Evolutionary conservation across 78 protist species (phyloP).

Genomic region (Dictyostelium capitatum): DNA sequence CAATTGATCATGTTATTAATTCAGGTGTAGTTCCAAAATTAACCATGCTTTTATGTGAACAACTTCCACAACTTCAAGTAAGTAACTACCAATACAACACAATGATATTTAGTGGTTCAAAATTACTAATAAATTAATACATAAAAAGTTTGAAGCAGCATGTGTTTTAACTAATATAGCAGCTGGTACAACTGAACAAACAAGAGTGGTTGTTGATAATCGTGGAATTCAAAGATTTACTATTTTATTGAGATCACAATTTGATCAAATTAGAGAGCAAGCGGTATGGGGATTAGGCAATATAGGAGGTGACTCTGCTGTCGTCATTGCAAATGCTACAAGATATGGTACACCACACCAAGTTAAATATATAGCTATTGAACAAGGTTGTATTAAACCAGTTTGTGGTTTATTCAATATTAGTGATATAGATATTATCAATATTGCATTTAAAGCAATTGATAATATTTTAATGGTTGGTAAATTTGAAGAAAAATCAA

Average conservation of each 20-base stretch:
- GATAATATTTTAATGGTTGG: conserved; percentile 92
- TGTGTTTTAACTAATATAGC: conserved; percentile 99
- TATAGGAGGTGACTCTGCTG: conserved; percentile 99
- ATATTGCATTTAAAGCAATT: conserved; percentile 95
- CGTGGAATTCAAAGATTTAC: conserved; percentile 96
- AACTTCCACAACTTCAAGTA: conserved; percentile 85
- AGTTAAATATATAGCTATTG: conserved; percentile 76
- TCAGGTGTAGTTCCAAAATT: conserved; percentile 94
- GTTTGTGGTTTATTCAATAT: conserved; percentile 90
- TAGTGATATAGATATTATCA: conserved; percentile 90
- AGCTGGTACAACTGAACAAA: conserved; percentile 93
- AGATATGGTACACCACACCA: conserved; percentile 94
- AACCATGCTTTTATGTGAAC: conserved; percentile 87
- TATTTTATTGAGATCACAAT: conserved; percentile 85
- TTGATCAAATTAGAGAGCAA: conserved; percentile 96
- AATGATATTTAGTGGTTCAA: not conserved
- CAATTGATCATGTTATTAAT: conserved; percentile 95
- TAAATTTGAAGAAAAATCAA: conserved; percentile 16
- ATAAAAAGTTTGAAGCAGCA: conserved; percentile 93
- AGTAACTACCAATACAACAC: not conserved
- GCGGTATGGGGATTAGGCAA: conserved; percentile 99
- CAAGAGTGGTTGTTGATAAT: conserved; percentile 89
- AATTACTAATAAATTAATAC: not conserved
- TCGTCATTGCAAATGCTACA: conserved; percentile 98
- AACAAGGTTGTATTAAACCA: conserved; percentile 86